Base-by-base conservation (phyloP, 1,139 yeast species). In the Saccharomyces hybrid region DNA sequence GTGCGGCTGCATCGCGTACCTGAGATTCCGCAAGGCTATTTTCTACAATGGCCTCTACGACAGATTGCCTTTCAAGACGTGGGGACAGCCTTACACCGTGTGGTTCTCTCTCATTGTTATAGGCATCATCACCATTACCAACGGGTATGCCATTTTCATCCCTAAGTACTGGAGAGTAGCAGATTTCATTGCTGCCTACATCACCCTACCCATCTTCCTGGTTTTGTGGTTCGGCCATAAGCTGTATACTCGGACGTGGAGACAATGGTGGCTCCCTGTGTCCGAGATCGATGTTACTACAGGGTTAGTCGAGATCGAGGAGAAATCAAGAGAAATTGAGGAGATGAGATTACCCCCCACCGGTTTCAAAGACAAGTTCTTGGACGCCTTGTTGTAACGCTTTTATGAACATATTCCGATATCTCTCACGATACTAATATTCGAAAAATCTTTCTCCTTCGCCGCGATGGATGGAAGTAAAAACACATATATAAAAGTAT, bases 11-110 rank as follows among this genome's bases (percentile, higher is more conserved):
- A 71, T 79, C 51, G 77, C 87, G 42, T 89, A 85, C 67, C 68
- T 85, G 50, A 76, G 88, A 65, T 85, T 85, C 70, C 83, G 84
- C 80, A 69, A 72, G 46, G 82, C 88, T 49, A 74, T 84, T 64
- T 74, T 75, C 59, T 66, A 71, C 51, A 76, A 85, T 69, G 80
- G 80, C 31, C 77, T 84, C 55, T 64, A 70, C 55, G 80, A 73
- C 46, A 70, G 81, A 60, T 73, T 79, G 27, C 75, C 82, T 16
- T 78, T 69, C 69, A 73, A 59, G 52, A 73, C 83, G 0, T 71
- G 73, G 20, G 71, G 76, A 51, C 81, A 77, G 64, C 83, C 83
- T 28, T 80, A 69, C 59, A 76, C 78, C 46, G 75, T 83, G 7
- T 80, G 74, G 63, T 76, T 72, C 57, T 79, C 76, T 32, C 66